These are phyloP conservation scores for Hepatocystis sp. DNA, from an alignment of 169 alveolate genomes.

Conservation along the genomic window DNA sequence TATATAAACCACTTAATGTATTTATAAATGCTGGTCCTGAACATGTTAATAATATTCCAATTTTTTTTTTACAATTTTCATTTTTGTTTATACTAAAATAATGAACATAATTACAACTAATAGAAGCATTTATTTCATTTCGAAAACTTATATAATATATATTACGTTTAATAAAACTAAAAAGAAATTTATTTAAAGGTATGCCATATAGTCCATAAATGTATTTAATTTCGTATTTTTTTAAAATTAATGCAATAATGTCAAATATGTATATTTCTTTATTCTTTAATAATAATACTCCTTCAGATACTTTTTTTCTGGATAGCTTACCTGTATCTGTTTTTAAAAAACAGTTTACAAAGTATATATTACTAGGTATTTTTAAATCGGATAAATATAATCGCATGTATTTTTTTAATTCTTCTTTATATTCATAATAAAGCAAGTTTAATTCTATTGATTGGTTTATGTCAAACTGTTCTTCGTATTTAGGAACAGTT, in stretches of 20 bases:
- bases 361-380: conserved; percentile 54
- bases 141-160: conserved; percentile 65
- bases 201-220: conserved; percentile 70
- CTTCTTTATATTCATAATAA: conserved; percentile 3
- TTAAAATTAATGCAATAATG: conserved; percentile 38
- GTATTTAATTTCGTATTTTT: conserved; percentile 30
- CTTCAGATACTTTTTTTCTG: conserved; percentile 48
- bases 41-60: conserved; percentile 50
- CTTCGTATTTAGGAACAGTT: background rate
- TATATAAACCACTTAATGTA: conserved; percentile 58
- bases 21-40: conserved; percentile 75
- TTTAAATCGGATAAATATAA: conserved; percentile 38
- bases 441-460: conserved; percentile 16
- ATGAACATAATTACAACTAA: conserved; percentile 56
- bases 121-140: conserved; percentile 69
- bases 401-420: conserved; percentile 18
- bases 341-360: conserved; percentile 66
- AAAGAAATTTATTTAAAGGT: conserved; percentile 35
- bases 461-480: conserved; percentile 7
- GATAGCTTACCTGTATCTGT: conserved; percentile 69
- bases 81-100: conserved; percentile 21
- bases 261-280: conserved; percentile 24
- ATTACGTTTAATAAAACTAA: conserved; percentile 33
- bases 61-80: conserved; percentile 43
- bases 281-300: conserved; percentile 16